Conservation (phyloP, 2,329 filamentous ascomycete genomes). For the Apiospora aurea region DNA sequence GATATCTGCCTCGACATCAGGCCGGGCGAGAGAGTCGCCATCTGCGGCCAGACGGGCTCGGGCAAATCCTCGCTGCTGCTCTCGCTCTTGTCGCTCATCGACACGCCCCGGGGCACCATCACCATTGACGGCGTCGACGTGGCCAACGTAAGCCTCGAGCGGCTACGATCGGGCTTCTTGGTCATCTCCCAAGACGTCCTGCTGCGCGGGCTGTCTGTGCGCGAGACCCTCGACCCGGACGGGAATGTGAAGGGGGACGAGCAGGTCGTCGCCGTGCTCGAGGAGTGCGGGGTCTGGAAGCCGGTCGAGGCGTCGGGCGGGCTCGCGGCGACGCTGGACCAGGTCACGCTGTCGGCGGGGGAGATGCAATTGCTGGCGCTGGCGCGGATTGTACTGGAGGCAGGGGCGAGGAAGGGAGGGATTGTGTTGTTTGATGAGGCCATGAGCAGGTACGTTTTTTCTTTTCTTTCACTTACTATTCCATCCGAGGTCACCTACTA, state of each 20-base stretch:
- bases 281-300: constrained; percentile 49
- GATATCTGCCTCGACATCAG: constrained; percentile 47
- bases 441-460: constrained; percentile 27
- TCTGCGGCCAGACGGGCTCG: constrained; percentile 30
- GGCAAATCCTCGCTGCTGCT: constrained; percentile 31
- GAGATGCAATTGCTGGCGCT: constrained; percentile 51
- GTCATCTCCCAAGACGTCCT: constrained; percentile 70
- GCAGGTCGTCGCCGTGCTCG: constrained; percentile 47
- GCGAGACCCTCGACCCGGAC: constrained; percentile 51
- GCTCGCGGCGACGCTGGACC: constrained; percentile 39
- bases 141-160: constrained; percentile 63
- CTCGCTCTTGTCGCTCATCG: constrained; percentile 46
- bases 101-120: constrained; percentile 60
- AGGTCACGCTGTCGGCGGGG: constrained; percentile 45
- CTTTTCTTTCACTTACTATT: neutral
- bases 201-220: constrained; percentile 48
- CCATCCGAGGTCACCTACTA: neutral
- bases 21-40: constrained; percentile 47
- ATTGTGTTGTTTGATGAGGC: constrained; percentile 65
- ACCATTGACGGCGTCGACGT: constrained; percentile 68
- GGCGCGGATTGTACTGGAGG: constrained; percentile 64
- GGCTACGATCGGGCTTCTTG: constrained; percentile 66
- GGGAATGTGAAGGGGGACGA: constrained; percentile 41
- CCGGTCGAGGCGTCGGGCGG: constrained; percentile 42
- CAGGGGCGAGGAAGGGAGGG: constrained; percentile 52